Base-by-base conservation (phyloP, 371 early-diverging fungal species). In the Mycotypha africana region DNA sequence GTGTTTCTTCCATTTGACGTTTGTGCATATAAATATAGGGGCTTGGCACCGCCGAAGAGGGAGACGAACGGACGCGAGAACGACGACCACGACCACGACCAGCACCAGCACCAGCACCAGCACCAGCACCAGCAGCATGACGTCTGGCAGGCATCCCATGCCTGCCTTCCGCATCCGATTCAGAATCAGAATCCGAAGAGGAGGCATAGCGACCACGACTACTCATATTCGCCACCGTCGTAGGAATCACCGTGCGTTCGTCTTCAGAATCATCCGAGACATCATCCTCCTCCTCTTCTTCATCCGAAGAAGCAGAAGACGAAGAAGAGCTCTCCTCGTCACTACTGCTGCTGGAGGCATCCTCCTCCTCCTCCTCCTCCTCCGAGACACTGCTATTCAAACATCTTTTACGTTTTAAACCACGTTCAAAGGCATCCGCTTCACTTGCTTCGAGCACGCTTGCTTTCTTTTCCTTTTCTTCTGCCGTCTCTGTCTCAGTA, bases 1-100 rank as follows among this genome's bases (percentile, higher is more conserved):
- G 24, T 1, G 67, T 58, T 36, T 74, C 74, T 53, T 74, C 74
- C 3, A 71, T 60, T 45, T 71, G 67, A 38, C 72, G 67, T 37
- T 71, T 71, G 36, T 64, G 72, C 63, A 67, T 65, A 35, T 62
- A 65, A 16, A 55, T 49, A 49, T 65, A 69, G 4, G 56, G 16
- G 30, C 26, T 39, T n/a, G n/a, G n/a, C n/a, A n/a, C n/a, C n/a
- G n/a, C n/a, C n/a, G n/a, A n/a, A n/a, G n/a, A 14, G 45, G 22
- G 12, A 19, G 45, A 51, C 17, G 39, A 51, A 19, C 16, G 36
- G 17, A 56, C 56, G 39, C 40, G 52, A 21, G 56, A 45, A n/a
- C 47, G 53, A 25, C 45, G 51, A 35, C 45, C 35, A n/a, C n/a
- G n/a, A n/a, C n/a, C n/a, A n/a, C n/a, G n/a, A n/a, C n/a, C n/a